Evolutionary conservation across 441 rosid species (phyloP), one percentile per base, ranked within the genome.

Genomic region (Erodium chrysanthum): DNA sequence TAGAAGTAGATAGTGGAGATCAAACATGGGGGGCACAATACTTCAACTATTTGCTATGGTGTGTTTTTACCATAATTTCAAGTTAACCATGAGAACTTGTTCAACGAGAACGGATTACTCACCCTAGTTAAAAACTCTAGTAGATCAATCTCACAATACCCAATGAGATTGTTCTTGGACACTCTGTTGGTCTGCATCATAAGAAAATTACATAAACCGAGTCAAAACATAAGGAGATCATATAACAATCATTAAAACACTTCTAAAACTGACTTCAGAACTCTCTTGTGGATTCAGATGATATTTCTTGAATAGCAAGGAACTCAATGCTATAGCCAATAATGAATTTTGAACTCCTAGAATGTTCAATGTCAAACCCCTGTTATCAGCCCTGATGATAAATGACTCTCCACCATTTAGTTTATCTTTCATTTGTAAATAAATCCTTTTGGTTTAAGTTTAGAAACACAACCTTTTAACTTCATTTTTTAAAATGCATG

Each of bases 71-170:
- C 56, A n/a, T 48, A 18, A 48, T 48, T 48, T 48, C 56, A 15
- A 48, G 56, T 48, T 48, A 48, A 48, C 18, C 20, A 14, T 48
- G 20, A 14, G 2, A 48, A 3, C 1, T 48, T n/a, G 18, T 48
- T 48, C 56, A n/a, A 70, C 20, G 33, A 52, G 15, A 11, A 52
- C 62, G 46, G 68, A 33, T 68, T 54, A 44, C 78, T 84, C 46
- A 87, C 97, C 85, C 67, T 78, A 23, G 80, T 72, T 44, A 85
- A 79, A 79, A 79, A 85, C 74, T 90, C 90, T 48, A 85, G 87
- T 56, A 92, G 81, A 81, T 92, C 90, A 72, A 90, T 73, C 72
- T 92, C 98, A 68, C 91, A 84, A 54, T 83, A 86, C 17, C 97
- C 98, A 12, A 88, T 61, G 17, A 90, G 75, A 72, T 84, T 87